Conservation (phyloP, 352 stramenopile genomes). For the Plasmopara halstedii region DNA sequence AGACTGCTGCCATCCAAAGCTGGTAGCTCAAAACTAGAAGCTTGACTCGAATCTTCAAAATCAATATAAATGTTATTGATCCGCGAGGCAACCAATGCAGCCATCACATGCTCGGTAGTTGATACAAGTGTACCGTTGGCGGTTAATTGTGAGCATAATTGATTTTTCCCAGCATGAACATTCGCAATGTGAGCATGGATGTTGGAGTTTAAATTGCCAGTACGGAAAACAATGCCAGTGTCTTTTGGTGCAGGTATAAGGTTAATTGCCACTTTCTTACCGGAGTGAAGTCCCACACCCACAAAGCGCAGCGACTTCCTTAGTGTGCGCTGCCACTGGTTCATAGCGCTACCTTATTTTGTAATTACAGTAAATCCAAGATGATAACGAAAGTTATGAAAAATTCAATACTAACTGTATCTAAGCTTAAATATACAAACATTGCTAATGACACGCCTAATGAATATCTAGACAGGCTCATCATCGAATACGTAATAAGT, state of each 20-base stretch:
- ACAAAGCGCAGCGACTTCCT: conserved; percentile 36
- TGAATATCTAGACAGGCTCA: too few relatives aligned
- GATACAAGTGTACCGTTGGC: conserved; percentile 22
- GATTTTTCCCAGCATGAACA: conserved; percentile 32
- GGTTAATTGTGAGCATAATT: conserved; percentile 52
- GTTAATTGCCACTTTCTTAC: conserved; percentile 20
- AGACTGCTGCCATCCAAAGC: conserved; percentile 61
- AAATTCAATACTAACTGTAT: neutral
- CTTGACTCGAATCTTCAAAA: conserved; percentile 9
- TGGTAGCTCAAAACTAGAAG: conserved; percentile 34
- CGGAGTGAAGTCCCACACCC: conserved; percentile 58
- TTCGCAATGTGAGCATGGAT: conserved; percentile 27
- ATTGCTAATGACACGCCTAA: too few relatives aligned
- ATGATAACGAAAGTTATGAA: too few relatives aligned
- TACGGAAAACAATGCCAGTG: conserved; percentile 32
- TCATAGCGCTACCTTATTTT: neutral
- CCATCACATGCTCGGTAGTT: conserved; percentile 67
- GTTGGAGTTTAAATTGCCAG: neutral
- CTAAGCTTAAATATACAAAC: neutral
- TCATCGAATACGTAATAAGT: too few relatives aligned
- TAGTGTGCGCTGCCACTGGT: conserved; percentile 40
- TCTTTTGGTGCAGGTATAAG: conserved; percentile 25
- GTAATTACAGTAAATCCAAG: neutral
- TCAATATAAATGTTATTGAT: conserved; percentile 43
- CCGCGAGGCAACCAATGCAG: conserved; percentile 36